Conservation (phyloP, 768 basidiomycete species). For the Tulasnella sp. region DNA sequence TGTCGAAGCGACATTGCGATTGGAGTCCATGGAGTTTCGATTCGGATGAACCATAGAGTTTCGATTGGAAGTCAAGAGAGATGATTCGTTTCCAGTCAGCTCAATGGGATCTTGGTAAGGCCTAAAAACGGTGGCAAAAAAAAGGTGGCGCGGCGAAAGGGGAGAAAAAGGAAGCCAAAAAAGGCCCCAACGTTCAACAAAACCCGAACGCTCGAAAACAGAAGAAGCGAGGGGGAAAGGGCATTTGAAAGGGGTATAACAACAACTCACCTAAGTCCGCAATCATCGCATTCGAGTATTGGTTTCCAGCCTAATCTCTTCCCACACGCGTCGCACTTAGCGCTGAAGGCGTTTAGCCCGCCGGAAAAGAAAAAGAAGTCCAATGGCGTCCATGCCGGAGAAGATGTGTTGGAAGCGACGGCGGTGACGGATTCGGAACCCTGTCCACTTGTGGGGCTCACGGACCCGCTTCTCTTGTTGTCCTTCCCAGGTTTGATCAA, state of each 20-base stretch:
- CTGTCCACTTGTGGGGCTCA: neutral
- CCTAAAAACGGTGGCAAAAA: conserved; percentile 15
- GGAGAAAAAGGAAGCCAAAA: neutral
- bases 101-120: conserved; percentile 14
- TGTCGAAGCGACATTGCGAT: neutral
- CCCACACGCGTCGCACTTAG: conserved; percentile 73
- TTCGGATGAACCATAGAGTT: neutral
- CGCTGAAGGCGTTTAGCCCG: conserved; percentile 46
- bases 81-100: conserved; percentile 5
- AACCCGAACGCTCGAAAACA: neutral
- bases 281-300: conserved; percentile 81
- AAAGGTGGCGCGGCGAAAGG: neutral
- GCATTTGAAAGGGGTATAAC: neutral
- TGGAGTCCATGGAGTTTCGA: neutral
- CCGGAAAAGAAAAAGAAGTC: conserved; percentile 66
- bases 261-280: conserved; percentile 52
- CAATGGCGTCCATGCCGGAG: conserved; percentile 60
- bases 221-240: neutral
- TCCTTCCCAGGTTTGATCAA: conserved; percentile 62
- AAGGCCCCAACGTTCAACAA: conserved; percentile 15
- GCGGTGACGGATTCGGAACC: conserved; percentile 8
- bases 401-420: conserved; percentile 27
- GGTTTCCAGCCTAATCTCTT: conserved; percentile 85
- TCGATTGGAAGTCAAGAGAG: neutral
- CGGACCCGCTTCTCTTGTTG: conserved; percentile 2